Evolutionary conservation across 1,139 yeast species (phyloP), one percentile per base, ranked within the genome.

Genomic region (Pneumocystis carinii): DNA sequence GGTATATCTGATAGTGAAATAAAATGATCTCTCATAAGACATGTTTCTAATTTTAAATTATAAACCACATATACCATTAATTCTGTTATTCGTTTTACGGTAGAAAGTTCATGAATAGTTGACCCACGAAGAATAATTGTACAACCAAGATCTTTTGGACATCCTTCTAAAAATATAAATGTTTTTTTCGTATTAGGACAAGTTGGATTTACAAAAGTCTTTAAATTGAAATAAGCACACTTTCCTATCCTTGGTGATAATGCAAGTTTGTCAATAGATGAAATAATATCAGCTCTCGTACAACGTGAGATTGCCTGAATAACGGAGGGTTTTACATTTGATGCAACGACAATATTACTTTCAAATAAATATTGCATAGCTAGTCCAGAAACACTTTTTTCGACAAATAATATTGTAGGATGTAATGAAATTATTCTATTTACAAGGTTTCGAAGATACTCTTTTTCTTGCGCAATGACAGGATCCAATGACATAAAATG

Each of bases 391-490:
- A 90, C 87, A 12, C 87, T 79, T 57, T 88, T 88, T 8, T 92
- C 90, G 14, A 88, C 86, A 41, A 90, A 81, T 1, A 94, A 80
- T 32, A 94, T 78, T 68, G 83, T 89, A 0, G 99, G 97, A 62
- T 81, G 82, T 64, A 92, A 75, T 0, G 92, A 84, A 3, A 84
- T 78, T 29, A 94, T 81, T 64, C 97, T 79, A 2, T 86, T 86
- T 0, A 90, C 95, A 61, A 92, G 77, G 69, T 90, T 90, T 63
- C 85, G 82, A 60, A 92, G 79, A 70, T 87, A 90, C 67, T 92
- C 97, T 60, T 81, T 78, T 71, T 92, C 97, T 71, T 94, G 98
- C 0, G 94, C 88, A 62, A 89, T 79, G 0, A 92, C 86, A 3
- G 95, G 87, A 64, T 89, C 85, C 65, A 92, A 76, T 71, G 95